Conservation (phyloP, 257 asterid species). For the Capsicum chinense region DNA sequence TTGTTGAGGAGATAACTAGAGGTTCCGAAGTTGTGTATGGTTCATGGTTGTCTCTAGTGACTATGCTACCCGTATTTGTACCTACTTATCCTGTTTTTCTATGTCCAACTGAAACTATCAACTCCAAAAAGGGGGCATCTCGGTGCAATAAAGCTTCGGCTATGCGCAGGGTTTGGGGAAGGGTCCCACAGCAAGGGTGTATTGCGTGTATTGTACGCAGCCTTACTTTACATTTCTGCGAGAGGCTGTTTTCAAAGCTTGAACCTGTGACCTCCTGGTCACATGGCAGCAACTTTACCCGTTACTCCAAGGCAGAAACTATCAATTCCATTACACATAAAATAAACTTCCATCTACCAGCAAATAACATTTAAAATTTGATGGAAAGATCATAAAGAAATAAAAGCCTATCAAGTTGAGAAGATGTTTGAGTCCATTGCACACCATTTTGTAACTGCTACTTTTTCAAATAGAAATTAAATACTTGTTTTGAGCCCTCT, state of each 20-base stretch:
- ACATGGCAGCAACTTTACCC: too few species aligned
- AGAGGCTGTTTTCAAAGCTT: too few species aligned
- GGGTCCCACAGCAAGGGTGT: too few species aligned
- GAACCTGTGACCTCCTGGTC: too few species aligned
- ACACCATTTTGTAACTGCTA: not conserved
- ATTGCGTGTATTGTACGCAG: too few species aligned
- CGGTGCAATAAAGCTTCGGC: too few species aligned
- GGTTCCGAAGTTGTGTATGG: too few species aligned
- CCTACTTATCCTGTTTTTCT: too few species aligned
- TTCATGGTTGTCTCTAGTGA: not conserved
- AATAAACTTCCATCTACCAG: not conserved
- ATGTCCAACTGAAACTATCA: not conserved
- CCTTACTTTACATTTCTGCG: too few species aligned
- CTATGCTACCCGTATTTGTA: not conserved
- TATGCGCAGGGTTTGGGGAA: too few species aligned
- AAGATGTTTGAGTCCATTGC: not conserved
- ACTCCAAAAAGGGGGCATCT: too few species aligned
- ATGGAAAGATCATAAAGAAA: not conserved
- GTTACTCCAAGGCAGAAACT: too few species aligned
- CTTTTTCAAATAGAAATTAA: not conserved
- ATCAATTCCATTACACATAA: not conserved
- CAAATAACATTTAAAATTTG: not conserved
- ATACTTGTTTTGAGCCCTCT: not conserved
- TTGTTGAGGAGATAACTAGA: not conserved
- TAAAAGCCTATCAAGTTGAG: not conserved